These are phyloP conservation scores for Dothistroma pini DNA, from an alignment of 2,329 filamentous ascomycete species.

Conservation along the genomic window DNA sequence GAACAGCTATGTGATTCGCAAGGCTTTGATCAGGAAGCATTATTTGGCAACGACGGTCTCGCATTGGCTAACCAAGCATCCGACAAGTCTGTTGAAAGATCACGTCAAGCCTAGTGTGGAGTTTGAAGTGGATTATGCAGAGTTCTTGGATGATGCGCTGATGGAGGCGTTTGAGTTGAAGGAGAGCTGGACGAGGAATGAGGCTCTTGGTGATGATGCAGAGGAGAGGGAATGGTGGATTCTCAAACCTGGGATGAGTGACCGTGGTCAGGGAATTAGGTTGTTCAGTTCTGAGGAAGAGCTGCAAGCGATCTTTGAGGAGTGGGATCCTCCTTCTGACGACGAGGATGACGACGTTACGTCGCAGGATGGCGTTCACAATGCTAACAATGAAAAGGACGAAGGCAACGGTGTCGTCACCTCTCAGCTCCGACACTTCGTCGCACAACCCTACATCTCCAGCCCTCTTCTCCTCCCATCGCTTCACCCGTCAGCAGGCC, in stretches of 20 bases:
- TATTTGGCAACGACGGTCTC: conserved; percentile 81
- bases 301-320: conserved; percentile 82
- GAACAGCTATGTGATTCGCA: conserved; percentile 93
- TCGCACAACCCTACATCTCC: conserved; percentile 92
- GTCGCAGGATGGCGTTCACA: conserved; percentile 19
- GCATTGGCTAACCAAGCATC: conserved; percentile 82
- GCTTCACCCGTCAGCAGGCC: conserved; percentile 50
- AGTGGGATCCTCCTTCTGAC: conserved; percentile 76
- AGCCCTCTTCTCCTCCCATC: conserved; percentile 67
- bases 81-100: conserved; percentile 61
- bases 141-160: conserved; percentile 91
- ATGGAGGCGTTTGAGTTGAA: conserved; percentile 79
- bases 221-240: conserved; percentile 81
- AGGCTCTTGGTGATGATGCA: conserved; percentile 35
- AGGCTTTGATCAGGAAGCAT: conserved; percentile 94
- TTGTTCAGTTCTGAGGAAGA: conserved; percentile 83
- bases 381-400: conserved; percentile 5
- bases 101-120: conserved; percentile 76
- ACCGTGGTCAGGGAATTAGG: conserved; percentile 87
- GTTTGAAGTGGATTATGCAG: conserved; percentile 94
- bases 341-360: conserved; percentile 56
- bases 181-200: conserved; percentile 71
- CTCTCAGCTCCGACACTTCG: conserved; percentile 90
- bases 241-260: conserved; percentile 95
- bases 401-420: conserved; percentile 62